Base-by-base conservation (phyloP, 352 stramenopile genomes). In the Globisporangium mamillatum region DNA sequence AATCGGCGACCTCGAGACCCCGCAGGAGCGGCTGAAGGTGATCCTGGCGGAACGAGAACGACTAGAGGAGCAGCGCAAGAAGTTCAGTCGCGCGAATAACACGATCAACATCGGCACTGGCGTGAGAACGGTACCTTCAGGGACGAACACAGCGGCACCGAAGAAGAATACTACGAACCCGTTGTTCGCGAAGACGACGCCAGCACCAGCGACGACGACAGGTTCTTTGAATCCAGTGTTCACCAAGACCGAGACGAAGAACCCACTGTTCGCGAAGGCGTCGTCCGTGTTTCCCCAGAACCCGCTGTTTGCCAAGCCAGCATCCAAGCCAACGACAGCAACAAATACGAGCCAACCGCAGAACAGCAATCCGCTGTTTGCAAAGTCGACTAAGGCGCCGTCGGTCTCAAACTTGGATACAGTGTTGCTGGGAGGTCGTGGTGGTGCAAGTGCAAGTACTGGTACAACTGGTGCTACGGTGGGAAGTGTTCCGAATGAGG, bases 21-120 rank as follows among this genome's bases (percentile, higher is more conserved):
- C 75, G 3, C 76, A 88, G 66, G 82, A 91, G 24, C 82, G 78
- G 2, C 66, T 93, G 41, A 73, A 74, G 25, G 46, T 90, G 27
- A 90, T 93, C 66, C 61, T 91, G 1, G 77, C 81, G 46, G 85
- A 93, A 61, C 78, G 83, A 34, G 78, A 90, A 59, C 78, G 77
- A 34, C 66, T 93, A 3, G 85, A 89, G 65, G 74, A 81, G 57
- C 80, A 93, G 60, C 78, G 79, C 41, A 79, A 76, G 38, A 84
- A 83, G 50, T 75, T 91, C 5, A 67, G 72, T 1, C 64, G 62
- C 1, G 50, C 71, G 54, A 73, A 48, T 63, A 84, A 36, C 65
- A 69, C 44, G 65, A 71, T 34, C 53, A 67, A 9, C 46, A 76
- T 55, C 1, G 18, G 34, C 41, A 41, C 41, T 16, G 41, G 41